These are phyloP conservation scores for Zygoascus ofunaensis DNA, from an alignment of 805 yeast genomes.

Conservation along the genomic window DNA sequence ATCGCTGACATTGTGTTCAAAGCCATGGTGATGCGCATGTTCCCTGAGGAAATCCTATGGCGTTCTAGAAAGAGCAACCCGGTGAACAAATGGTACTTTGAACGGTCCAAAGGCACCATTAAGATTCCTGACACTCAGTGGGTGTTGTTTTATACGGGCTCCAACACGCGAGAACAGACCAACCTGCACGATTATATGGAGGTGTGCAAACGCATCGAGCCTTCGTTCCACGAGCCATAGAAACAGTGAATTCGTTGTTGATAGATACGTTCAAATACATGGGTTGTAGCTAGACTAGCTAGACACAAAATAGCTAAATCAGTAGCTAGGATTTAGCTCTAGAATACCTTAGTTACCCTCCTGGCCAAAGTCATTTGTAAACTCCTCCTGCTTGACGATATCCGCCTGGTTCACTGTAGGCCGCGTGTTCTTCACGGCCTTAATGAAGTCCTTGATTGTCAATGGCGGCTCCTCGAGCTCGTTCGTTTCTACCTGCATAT, in stretches of 20 bases:
- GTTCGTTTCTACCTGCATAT: constrained; percentile 88
- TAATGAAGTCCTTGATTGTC: constrained; percentile 83
- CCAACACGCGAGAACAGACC: constrained; percentile 21
- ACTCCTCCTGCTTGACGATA: constrained; percentile 70
- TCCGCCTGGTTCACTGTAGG: constrained; percentile 91
- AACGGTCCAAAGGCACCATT: constrained; percentile 68
- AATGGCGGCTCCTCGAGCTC: constrained; percentile 85
- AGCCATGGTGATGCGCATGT: constrained; percentile 53
- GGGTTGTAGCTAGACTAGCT: too few species aligned
- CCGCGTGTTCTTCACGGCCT: constrained; percentile 81
- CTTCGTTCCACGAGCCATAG: constrained; percentile 34
- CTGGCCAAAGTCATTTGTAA: constrained; percentile 92
- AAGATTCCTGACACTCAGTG: constrained; percentile 36
- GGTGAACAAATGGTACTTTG: constrained; percentile 96
- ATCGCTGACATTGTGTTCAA: constrained; percentile 91
- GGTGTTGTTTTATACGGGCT: constrained; percentile 39
- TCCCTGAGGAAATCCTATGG: constrained; percentile 76
- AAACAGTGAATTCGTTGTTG: too few species aligned
- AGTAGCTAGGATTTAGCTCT: background rate
- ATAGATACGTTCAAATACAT: too few species aligned
- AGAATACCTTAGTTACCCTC: constrained; percentile 64
- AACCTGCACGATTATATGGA: constrained; percentile 41
- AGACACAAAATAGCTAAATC: too few species aligned
- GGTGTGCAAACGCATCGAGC: constrained; percentile 48
- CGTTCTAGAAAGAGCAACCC: constrained; percentile 80